Conservation (phyloP, 1,284 basidiomycete species). For the Fistulinella cinereoalba region DNA sequence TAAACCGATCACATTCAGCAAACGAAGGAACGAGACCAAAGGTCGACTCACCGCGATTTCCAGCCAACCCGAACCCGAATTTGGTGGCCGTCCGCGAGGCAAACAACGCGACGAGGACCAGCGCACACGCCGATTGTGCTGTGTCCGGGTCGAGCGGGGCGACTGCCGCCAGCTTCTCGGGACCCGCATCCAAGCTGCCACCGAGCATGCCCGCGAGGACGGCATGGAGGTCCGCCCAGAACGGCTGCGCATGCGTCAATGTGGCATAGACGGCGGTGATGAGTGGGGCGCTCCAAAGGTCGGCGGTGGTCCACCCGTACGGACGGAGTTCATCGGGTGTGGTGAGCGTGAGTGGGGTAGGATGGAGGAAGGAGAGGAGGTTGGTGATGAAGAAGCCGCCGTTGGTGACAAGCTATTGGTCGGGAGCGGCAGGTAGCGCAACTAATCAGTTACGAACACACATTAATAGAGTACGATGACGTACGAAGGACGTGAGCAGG, state of each 20-base stretch:
- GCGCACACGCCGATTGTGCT: constrained; percentile 65
- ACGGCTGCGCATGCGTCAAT: constrained; percentile 74
- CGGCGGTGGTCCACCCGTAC: constrained; percentile 72
- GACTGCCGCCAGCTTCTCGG: constrained; percentile 20
- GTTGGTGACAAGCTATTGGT: constrained; percentile 60
- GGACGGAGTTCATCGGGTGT: constrained; percentile 68
- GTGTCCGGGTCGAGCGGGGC: constrained; percentile 55
- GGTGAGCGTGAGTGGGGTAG: constrained; percentile 56
- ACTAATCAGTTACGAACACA: neutral
- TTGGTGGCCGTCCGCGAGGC: constrained; percentile 54
- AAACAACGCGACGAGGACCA: constrained; percentile 58
- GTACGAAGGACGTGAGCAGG: constrained; percentile 62
- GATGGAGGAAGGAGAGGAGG: constrained; percentile 65
- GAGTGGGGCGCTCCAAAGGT: constrained; percentile 73
- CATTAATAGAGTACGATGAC: constrained; percentile 15
- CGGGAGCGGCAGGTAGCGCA: too few relatives aligned
- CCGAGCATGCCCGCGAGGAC: constrained; percentile 44
- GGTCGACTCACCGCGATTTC: constrained; percentile 16
- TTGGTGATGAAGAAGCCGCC: constrained; percentile 71
- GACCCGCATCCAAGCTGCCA: too few relatives aligned
- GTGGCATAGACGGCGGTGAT: constrained; percentile 68
- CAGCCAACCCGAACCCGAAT: constrained; percentile 40
- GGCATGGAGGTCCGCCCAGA: constrained; percentile 63
- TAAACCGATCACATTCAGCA: neutral
- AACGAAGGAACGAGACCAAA: neutral